A percentile compares a stretch with the other conserved stretches of the same genome.
Conservation (phyloP, 306 rosid species). For the Prosopis cineraria region DNA sequence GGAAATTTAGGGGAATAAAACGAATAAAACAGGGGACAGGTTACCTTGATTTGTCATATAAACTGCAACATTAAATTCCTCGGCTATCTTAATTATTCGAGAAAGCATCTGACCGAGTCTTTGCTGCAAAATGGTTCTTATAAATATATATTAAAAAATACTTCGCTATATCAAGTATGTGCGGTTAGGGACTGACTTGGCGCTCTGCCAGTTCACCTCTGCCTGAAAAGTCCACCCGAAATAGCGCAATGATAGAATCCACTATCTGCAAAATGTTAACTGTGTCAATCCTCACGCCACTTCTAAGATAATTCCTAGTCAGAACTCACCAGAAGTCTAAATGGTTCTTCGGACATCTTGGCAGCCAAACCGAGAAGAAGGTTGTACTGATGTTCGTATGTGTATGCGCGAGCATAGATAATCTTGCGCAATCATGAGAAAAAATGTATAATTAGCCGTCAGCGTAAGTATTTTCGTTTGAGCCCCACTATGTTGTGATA, state of each 20-base stretch:
- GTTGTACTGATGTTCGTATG: slow-evolving; percentile 89
- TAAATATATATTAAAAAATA: slow-evolving; percentile 6
- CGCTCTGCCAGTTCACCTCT: slow-evolving; percentile 99
- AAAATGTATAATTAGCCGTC: slow-evolving; percentile 30
- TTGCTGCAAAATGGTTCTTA: slow-evolving; percentile 67
- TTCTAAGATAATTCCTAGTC: not conserved
- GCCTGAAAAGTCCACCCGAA: slow-evolving; percentile 92
- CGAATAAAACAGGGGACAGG: slow-evolving; percentile 1
- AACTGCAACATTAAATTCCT: slow-evolving; percentile 90
- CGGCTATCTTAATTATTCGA: slow-evolving; percentile 84
- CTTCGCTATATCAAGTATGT: slow-evolving; percentile 1
- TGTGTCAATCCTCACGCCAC: slow-evolving; percentile 28
- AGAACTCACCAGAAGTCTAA: slow-evolving; percentile 84
- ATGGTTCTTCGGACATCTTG: slow-evolving; percentile 97
- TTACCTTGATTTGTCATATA: slow-evolving; percentile 98
- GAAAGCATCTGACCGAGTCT: slow-evolving; percentile 94
- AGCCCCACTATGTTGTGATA: slow-evolving; percentile 8
- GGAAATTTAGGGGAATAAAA: not conserved
- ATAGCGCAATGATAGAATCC: slow-evolving; percentile 88
- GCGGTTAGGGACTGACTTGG: slow-evolving; percentile 56
- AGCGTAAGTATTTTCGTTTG: slow-evolving; percentile 28
- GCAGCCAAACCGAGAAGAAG: slow-evolving; percentile 96
- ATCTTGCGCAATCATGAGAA: slow-evolving; percentile 57
- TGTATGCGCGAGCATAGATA: slow-evolving; percentile 94
- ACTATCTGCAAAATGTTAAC: slow-evolving; percentile 62